Evolutionary conservation across 2,329 filamentous ascomycete species (phyloP).

Genomic region (Fusarium floridanum): DNA sequence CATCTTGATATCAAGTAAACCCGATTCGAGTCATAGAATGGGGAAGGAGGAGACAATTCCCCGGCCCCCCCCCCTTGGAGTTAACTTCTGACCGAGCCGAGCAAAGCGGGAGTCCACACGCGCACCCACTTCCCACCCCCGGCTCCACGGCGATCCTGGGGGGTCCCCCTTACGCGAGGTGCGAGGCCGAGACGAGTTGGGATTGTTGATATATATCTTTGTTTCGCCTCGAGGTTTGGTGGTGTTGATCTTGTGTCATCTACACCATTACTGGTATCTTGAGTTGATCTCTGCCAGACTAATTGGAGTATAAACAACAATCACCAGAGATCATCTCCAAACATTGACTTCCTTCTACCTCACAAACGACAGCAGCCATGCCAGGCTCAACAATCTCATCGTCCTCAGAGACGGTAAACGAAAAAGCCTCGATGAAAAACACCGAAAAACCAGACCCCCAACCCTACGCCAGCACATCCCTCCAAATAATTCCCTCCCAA

Average conservation of each 20-base stretch:
- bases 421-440: conserved; percentile 26
- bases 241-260: not conserved
- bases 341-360: too few species aligned
- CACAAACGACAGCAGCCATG: conserved; percentile 34
- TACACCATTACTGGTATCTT: not conserved
- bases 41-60: not conserved
- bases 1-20: not conserved
- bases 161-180: not conserved
- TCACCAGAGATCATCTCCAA: too few species aligned
- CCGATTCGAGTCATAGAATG: conserved; percentile 3
- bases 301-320: not conserved
- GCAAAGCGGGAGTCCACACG: not conserved
- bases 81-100: conserved; percentile 5
- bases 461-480: conserved; percentile 5
- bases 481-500: conserved; percentile 18
- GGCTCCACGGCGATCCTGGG: not conserved
- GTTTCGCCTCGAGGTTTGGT: not conserved
- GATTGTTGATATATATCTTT: not conserved
- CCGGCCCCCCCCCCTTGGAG: not conserved
- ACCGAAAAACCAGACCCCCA: conserved; percentile 22
- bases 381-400: conserved; percentile 40
- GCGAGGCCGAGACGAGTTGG: too few species aligned
- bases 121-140: not conserved
- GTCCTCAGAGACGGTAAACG: conserved; percentile 45
- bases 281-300: not conserved